These are phyloP conservation scores for Monosporascus sp. DNA, from an alignment of 2,329 filamentous ascomycete genomes.

Conservation along the genomic window DNA sequence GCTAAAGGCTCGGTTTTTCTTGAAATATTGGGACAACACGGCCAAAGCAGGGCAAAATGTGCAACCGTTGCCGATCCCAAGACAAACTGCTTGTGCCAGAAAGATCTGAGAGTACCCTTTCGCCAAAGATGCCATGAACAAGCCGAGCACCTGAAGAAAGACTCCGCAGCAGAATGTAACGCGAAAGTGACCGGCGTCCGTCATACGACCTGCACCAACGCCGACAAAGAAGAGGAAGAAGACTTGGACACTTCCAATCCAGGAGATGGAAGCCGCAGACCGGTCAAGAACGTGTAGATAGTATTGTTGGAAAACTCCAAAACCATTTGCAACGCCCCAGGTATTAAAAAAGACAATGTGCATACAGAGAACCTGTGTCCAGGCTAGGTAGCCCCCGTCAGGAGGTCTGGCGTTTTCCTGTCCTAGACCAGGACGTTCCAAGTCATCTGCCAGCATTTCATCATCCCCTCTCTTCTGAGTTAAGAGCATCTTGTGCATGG, in stretches of 20 bases:
- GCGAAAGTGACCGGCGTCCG: constrained; percentile 21
- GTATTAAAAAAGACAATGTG: constrained; percentile 5
- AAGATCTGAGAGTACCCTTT: constrained; percentile 31
- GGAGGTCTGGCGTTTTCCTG: neutral
- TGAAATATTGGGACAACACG: constrained; percentile 26
- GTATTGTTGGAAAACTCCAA: constrained; percentile 21
- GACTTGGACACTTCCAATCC: constrained; percentile 22
- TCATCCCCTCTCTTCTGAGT: neutral
- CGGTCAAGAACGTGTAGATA: constrained; percentile 8
- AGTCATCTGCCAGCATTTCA: neutral
- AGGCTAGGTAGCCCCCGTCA: neutral
- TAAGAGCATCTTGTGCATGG: neutral
- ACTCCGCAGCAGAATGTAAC: constrained; percentile 9
- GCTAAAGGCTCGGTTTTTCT: constrained; percentile 19
- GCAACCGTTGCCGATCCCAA: constrained; percentile 17
- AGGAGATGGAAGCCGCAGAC: constrained; percentile 15
- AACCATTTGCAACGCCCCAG: constrained; percentile 16
- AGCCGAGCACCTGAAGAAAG: constrained; percentile 17
- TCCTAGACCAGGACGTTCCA: neutral
- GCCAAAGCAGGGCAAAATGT: constrained; percentile 17
- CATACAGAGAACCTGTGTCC: neutral
- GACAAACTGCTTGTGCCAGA: constrained; percentile 19
- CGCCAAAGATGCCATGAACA: constrained; percentile 34
- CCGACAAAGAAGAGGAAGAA: constrained; percentile 25
- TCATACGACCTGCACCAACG: constrained; percentile 17